These are phyloP conservation scores for Phytophthora sp. DNA, from an alignment of 352 stramenopile species.

Conservation along the genomic window DNA sequence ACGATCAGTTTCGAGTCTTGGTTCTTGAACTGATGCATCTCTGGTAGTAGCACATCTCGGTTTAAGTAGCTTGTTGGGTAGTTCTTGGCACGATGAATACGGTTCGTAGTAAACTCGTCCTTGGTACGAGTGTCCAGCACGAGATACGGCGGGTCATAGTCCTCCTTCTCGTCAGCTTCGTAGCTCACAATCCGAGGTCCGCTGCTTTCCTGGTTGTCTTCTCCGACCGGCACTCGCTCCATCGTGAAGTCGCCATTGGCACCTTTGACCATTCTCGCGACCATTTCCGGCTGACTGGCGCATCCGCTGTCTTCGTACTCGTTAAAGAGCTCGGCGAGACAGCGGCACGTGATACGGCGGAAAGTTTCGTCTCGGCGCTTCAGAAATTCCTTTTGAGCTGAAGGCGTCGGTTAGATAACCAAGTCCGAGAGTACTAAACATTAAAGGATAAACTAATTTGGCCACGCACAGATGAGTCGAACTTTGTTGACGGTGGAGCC, in stretches of 20 bases:
- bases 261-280: slow-evolving; percentile 78
- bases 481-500: slow-evolving; percentile 81
- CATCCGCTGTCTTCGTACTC: slow-evolving; percentile 75
- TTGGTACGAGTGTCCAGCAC: slow-evolving; percentile 74
- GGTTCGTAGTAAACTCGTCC: slow-evolving; percentile 73
- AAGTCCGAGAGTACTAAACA: not conserved
- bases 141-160: slow-evolving; percentile 79
- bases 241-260: slow-evolving; percentile 69
- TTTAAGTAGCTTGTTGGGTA: slow-evolving; percentile 66
- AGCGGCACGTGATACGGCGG: slow-evolving; percentile 67
- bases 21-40: slow-evolving; percentile 88
- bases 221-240: slow-evolving; percentile 61
- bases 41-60: slow-evolving; percentile 65
- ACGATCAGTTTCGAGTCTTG: slow-evolving; percentile 77
- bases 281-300: slow-evolving; percentile 64
- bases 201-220: slow-evolving; percentile 37
- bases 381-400: slow-evolving; percentile 81
- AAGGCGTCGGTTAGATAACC: not conserved
- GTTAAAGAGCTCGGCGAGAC: slow-evolving; percentile 73
- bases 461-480: slow-evolving; percentile 64
- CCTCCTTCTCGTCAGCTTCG: slow-evolving; percentile 75
- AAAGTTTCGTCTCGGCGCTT: slow-evolving; percentile 86
- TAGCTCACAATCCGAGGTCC: slow-evolving; percentile 81
- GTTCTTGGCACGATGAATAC: slow-evolving; percentile 72
- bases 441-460: not conserved